Evolutionary conservation across 2,329 filamentous ascomycete genomes (phyloP), one percentile per base, ranked within the genome.

Genomic region (Endoconidiophora laricicola): DNA sequence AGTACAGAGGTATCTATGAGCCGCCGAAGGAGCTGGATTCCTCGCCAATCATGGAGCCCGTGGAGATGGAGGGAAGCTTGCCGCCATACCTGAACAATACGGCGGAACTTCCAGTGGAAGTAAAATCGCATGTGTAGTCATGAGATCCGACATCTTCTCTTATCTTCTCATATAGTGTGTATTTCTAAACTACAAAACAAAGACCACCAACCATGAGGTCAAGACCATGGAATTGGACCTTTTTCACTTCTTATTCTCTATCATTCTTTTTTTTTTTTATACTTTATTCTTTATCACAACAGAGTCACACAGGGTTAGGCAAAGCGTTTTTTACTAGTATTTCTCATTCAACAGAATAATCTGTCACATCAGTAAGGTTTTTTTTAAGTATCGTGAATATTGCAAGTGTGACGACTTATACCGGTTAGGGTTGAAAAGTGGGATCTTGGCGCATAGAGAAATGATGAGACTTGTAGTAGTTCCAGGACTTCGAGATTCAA

Each of bases 31-130:
- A 53, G 24, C 44, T 53, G 43, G 43, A 43, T 44, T 43, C 51
- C 29, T 39, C 51, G 23, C 51, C 51, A 39, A 29, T 44, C n/a
- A 53, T 53, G 51, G 51, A 53, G 24, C 51, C 51, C 7, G 51
- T 53, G 18, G 51, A 53, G 18, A 53, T 53, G 51, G 46, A 46
- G 51, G 51, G 51, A 7, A 53, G 51, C 24, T 38, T 53, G 26
- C 51, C 51, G 29, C 51, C 47, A 26, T 50, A 53, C 40, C 24
- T 38, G 14, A 39, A 26, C 16, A 52, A 48, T 24, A 10, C 20
- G 18, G 51, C 48, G 16, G 51, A 53, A 23, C 49, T 53, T 36
- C 37, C 51, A 37, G 51, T 49, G 2, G 45, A 52, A n/a, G 22
- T 39, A 37, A 53, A 47, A 40, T 43, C 37, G 22, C n/a, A 46